Evolutionary conservation across 192 early-diverging fungal species (phyloP), one percentile per base, ranked within the genome.

Genomic region (Coemansia sp.): DNA sequence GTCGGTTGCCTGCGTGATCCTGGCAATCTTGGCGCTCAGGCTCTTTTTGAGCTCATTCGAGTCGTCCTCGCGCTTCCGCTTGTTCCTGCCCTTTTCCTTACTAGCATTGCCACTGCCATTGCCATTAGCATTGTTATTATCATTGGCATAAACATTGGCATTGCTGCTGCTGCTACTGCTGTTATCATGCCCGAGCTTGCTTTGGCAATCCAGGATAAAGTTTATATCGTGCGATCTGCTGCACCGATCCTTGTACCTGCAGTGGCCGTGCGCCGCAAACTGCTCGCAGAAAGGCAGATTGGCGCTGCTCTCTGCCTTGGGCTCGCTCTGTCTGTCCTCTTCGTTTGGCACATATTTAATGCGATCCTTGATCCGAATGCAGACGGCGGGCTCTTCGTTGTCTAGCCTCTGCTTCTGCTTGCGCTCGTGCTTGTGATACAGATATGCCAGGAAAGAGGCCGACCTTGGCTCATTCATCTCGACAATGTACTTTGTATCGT

Each of bases 401-500:
- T 61, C 58, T 29, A 22, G 32, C 24, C 66, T 70, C 46, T 14
- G 58, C 42, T 35, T 62, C 49, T 74, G 72, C 16, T 58, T 42
- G 47, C 80, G 69, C 62, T 67, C 70, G 55, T 57, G 72, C 52
- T 73, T 77, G 68, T 74, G 74, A 59, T 65, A 76, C 30, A 68
- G 42, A 20, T 78, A 82, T 10, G 79, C 71, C 42, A 76, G 54
- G 36, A 62, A 78, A 18, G 70, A 68, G 5, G 74, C 70, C 1
- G 64, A 54, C 25, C 42, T 62, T 1, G 69, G 79, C 11, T 53
- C 52, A 18, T 60, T 30, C 25, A 78, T 62, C 82, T 91, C 64
- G 64, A 70, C 62, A 71, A 90, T 56, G 60, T 91, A 90, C 74
- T 98, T 98, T 64, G 97, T 99, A 73, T 99, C 97, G 58, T 87